Conservation (phyloP, 164 flowering plant species). For the Hamamelis virginiana region DNA sequence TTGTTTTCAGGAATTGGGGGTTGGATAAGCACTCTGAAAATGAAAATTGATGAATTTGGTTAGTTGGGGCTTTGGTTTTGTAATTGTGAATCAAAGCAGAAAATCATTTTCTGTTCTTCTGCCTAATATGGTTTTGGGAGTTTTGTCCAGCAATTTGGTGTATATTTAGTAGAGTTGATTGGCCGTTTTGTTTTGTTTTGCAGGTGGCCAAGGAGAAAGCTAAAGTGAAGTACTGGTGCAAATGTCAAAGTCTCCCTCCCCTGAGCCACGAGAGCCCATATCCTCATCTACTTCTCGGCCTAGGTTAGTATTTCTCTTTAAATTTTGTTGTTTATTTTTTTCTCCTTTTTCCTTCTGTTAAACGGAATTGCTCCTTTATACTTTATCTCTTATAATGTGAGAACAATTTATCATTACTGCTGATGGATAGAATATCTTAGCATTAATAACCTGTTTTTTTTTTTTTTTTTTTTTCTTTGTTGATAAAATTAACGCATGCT, state of each 20-base stretch:
- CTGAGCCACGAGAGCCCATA: conserved; percentile 24
- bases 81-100: background rate
- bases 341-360: background rate
- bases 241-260: conserved; percentile 60
- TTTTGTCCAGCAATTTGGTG: background rate
- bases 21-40: background rate
- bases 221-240: conserved; percentile 25
- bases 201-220: conserved; percentile 27
- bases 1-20: background rate
- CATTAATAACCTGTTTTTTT: too few relatives aligned
- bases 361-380: background rate
- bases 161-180: conserved; percentile 5
- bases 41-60: background rate
- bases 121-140: too few relatives aligned
- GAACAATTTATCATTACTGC: background rate
- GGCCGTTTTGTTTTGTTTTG: conserved; percentile 6
- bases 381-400: background rate
- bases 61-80: background rate
- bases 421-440: background rate
- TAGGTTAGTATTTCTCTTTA: conserved; percentile 11
- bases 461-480: background rate
- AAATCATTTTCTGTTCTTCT: background rate
- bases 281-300: conserved; percentile 31
- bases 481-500: background rate
- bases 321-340: background rate